phyloP scores from a whole-genome alignment of 768 basidiomycete species.

The Guyanaporus albipodus region DNA sequence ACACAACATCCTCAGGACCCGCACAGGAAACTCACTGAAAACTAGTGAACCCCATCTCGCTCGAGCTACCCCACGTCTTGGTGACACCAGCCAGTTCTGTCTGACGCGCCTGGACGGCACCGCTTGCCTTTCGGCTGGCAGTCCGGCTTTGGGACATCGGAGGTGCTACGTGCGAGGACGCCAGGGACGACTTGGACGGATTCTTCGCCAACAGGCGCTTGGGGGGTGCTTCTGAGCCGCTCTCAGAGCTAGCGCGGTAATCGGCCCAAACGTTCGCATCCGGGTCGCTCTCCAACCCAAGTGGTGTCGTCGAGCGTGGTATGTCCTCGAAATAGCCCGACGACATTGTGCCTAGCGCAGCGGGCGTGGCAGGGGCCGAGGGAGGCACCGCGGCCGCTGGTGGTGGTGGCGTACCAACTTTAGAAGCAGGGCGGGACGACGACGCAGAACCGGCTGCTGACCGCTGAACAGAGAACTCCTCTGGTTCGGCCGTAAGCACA shows the following conservation, averaged over 20 bases:
- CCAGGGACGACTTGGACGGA: slow-evolving; percentile 22
- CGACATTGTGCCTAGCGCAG: slow-evolving; percentile 1
- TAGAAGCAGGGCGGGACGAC: slow-evolving; percentile 16
- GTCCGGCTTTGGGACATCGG: slow-evolving; percentile 20
- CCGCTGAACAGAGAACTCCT: slow-evolving; percentile 26
- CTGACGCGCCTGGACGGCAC: slow-evolving; percentile 22
- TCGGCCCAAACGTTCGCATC: slow-evolving; percentile 30
- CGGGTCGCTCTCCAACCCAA: slow-evolving; percentile 18
- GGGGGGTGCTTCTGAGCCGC: slow-evolving; percentile 17
- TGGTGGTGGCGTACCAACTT: slow-evolving; percentile 15
- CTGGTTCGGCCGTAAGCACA: slow-evolving; percentile 51
- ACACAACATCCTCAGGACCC: background rate
- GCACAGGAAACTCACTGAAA: slow-evolving; percentile 14
- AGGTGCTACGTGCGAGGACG: slow-evolving; percentile 22
- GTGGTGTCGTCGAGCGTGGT: slow-evolving; percentile 25
- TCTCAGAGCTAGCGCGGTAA: slow-evolving; percentile 17
- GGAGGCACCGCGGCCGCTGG: slow-evolving; percentile 18
- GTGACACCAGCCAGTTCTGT: slow-evolving; percentile 30
- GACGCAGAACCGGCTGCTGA: slow-evolving; percentile 5
- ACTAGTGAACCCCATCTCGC: slow-evolving; percentile 20
- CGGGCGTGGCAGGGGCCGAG: slow-evolving; percentile 24
- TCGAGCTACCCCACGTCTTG: slow-evolving; percentile 31
- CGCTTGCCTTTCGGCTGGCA: slow-evolving; percentile 26
- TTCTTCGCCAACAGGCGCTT: slow-evolving; percentile 18
- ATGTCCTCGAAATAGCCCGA: slow-evolving; percentile 24